A percentile compares a stretch with the other conserved stretches of the same genome.
These are phyloP conservation scores for Jacaranda copaia DNA, from an alignment of 257 asterid genomes.

Conservation along the genomic window DNA sequence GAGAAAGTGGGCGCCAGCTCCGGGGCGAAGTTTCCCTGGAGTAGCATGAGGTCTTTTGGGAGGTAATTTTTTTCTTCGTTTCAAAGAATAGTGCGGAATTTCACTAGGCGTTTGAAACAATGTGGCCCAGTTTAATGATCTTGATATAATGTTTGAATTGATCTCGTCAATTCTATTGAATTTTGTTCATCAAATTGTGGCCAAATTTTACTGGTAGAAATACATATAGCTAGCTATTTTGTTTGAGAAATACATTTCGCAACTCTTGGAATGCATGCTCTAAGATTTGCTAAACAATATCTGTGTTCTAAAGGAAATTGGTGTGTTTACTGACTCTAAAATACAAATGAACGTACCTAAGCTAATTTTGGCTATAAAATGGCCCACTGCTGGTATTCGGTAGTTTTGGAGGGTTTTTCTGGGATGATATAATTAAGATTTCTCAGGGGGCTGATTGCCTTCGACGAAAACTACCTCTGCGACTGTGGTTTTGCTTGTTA, in stretches of 20 bases:
- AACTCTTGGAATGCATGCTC: background rate
- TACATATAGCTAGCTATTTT: no score
- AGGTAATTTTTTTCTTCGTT: slow-evolving; percentile 40
- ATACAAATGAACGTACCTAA: slow-evolving; percentile 22
- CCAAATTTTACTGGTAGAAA: background rate
- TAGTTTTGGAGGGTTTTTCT: background rate
- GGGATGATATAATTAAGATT: background rate
- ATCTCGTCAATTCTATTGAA: background rate
- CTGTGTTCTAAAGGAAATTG: background rate
- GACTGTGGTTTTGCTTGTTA: slow-evolving; percentile 38
- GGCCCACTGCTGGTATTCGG: background rate
- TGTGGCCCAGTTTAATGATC: slow-evolving; percentile 26
- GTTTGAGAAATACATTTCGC: background rate
- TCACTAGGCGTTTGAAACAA: slow-evolving; percentile 28
- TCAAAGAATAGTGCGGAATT: background rate
- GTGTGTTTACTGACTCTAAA: slow-evolving; percentile 10
- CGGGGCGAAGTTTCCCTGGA: slow-evolving; percentile 83
- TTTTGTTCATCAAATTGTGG: background rate
- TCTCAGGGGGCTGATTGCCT: slow-evolving; percentile 58
- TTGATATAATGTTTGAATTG: slow-evolving; percentile 10
- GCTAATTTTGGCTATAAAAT: background rate
- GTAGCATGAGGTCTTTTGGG: slow-evolving; percentile 73
- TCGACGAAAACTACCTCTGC: slow-evolving; percentile 41
- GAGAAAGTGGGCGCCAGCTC: slow-evolving; percentile 34
- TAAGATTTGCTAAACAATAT: background rate